Conservation (phyloP, 306 rosid genomes). For the Vigna radiata region DNA sequence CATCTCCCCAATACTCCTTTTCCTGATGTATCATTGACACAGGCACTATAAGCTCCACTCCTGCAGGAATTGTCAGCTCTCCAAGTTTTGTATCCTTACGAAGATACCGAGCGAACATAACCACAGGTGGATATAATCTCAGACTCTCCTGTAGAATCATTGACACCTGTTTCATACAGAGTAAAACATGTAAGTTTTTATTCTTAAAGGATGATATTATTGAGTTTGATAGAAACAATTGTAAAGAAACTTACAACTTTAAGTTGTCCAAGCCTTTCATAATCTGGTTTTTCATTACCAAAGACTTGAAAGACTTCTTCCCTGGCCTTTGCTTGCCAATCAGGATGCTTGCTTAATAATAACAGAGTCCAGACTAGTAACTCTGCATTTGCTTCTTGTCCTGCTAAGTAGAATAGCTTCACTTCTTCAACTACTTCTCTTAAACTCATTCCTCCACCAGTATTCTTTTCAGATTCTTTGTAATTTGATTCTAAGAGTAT, state of each 20-base stretch:
- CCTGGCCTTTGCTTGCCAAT: constrained; percentile 50
- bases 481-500: constrained; percentile 53
- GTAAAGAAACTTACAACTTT: constrained; percentile 43
- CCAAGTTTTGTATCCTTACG: constrained; percentile 52
- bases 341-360: constrained; percentile 46
- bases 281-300: constrained; percentile 48
- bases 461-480: constrained; percentile 47
- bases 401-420: constrained; percentile 50
- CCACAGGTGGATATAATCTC: constrained; percentile 48
- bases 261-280: constrained; percentile 49
- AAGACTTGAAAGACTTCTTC: constrained; percentile 48
- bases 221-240: no score
- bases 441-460: constrained; percentile 55
- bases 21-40: constrained; percentile 50
- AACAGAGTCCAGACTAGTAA: constrained; percentile 50
- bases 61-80: constrained; percentile 48
- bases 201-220: no score
- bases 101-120: constrained; percentile 47
- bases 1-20: constrained; percentile 50
- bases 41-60: constrained; percentile 49
- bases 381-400: constrained; percentile 54
- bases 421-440: constrained; percentile 52
- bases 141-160: constrained; percentile 54
- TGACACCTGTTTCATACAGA: no score
- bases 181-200: no score